Evolutionary conservation across 768 basidiomycete species (phyloP).

Genomic region (Pulveroboletus frians): DNA sequence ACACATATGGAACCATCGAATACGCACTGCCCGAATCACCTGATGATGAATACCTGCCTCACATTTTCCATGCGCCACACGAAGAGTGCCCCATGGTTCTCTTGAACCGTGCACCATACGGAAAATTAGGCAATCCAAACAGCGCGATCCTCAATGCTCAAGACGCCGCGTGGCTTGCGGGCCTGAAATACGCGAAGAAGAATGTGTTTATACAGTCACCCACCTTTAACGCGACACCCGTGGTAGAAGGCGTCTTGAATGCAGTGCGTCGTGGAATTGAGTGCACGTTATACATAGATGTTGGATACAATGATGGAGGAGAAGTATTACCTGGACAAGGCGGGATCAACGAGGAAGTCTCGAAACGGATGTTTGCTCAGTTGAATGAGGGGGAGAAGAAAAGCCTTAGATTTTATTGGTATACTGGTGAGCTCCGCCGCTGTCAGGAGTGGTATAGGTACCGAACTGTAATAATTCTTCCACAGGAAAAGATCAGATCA

Average conservation of each 20-base stretch:
- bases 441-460: neutral
- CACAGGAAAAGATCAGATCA: slow-evolving; percentile 54
- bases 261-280: slow-evolving; percentile 58
- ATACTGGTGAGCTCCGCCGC: slow-evolving; percentile 31
- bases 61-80: slow-evolving; percentile 55
- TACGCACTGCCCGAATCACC: slow-evolving; percentile 22
- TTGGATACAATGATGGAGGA: slow-evolving; percentile 53
- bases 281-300: slow-evolving; percentile 55
- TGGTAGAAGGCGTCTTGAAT: slow-evolving; percentile 52
- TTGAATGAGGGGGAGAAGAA: slow-evolving; percentile 43
- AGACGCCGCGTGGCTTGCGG: slow-evolving; percentile 65
- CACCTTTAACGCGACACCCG: slow-evolving; percentile 62
- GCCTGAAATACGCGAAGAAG: slow-evolving; percentile 52
- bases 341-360: slow-evolving; percentile 69
- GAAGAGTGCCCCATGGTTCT: slow-evolving; percentile 59
- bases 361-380: slow-evolving; percentile 49
- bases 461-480: neutral
- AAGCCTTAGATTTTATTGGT: slow-evolving; percentile 51
- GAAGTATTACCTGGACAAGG: slow-evolving; percentile 65
- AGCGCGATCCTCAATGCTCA: slow-evolving; percentile 50
- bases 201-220: slow-evolving; percentile 73
- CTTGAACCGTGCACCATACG: slow-evolving; percentile 58
- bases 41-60: slow-evolving; percentile 54
- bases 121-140: slow-evolving; percentile 42
- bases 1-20: slow-evolving; percentile 29